A percentile compares a stretch with the other conserved stretches of the same genome.
Conservation (phyloP, 768 basidiomycete species). For the Lentinula boryana region DNA sequence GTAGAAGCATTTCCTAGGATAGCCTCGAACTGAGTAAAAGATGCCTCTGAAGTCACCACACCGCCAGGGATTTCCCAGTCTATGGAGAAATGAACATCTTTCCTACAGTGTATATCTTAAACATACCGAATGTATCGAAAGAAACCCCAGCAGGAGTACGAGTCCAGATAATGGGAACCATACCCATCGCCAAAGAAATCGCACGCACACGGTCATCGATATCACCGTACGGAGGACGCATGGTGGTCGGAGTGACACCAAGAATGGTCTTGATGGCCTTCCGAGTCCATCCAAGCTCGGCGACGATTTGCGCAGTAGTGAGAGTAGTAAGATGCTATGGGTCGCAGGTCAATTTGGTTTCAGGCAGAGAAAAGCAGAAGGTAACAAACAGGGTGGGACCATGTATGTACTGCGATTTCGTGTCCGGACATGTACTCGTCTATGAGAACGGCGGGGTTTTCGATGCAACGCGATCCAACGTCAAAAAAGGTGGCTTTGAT, state of each 20-base stretch:
- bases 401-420: slow-evolving; percentile 84
- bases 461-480: slow-evolving; percentile 79
- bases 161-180: slow-evolving; percentile 91
- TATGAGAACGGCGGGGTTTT: slow-evolving; percentile 66
- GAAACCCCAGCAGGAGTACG: slow-evolving; percentile 40
- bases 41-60: slow-evolving; percentile 54
- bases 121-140: slow-evolving; percentile 71
- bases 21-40: slow-evolving; percentile 61
- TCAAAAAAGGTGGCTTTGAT: slow-evolving; percentile 88
- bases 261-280: slow-evolving; percentile 73
- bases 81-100: slow-evolving; percentile 13
- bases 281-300: slow-evolving; percentile 90
- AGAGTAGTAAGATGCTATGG: slow-evolving; percentile 57
- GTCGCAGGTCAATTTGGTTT: slow-evolving; percentile 5
- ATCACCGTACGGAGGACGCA: slow-evolving; percentile 82
- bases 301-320: slow-evolving; percentile 81
- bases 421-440: slow-evolving; percentile 79
- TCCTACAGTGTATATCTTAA: background rate
- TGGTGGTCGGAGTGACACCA: slow-evolving; percentile 71
- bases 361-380: background rate
- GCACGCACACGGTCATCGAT: slow-evolving; percentile 93
- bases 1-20: slow-evolving; percentile 68
- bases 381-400: slow-evolving; percentile 68
- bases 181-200: slow-evolving; percentile 85
- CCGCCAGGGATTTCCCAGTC: slow-evolving; percentile 91